Base-by-base conservation (phyloP, 306 rosid genomes). In the Vigna trinervia region DNA sequence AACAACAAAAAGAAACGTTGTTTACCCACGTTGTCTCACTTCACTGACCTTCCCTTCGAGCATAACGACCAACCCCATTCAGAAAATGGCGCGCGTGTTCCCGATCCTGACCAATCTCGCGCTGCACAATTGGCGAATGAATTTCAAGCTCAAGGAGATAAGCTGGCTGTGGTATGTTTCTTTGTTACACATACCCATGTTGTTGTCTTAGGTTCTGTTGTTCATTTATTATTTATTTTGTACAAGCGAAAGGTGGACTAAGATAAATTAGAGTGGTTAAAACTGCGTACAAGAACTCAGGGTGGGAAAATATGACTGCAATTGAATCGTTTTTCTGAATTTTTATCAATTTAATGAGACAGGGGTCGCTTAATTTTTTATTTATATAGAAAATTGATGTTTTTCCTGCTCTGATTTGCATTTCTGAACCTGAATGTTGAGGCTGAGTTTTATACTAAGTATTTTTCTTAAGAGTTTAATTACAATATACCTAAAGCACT, bases 141-240 rank as follows among this genome's bases (percentile, higher is more conserved):
- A 32, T 87, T 87, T 71, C 89, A 80, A 78, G 76, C 86, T 38
- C 87, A 80, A 65, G 90, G 90, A 51, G 85, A 87, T 58, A 80
- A 77, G 7, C 87, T 87, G 22, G 88, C 88, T 19, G 36, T 60
- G 88, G 87, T 85, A 78, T 48, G 11, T 60, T 3, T 38, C 20
- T 12, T 1, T 28, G 0, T 57, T 52, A 32, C 38, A 61, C 23
- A 7, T 61, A 61, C 67, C 46, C 12, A 8, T 7, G 13, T n/a
- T 38, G 5, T 22, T 72, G 1, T 59, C 4, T 13, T 41, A 4
- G 69, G 28, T 15, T 8, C 22, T 13, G 1, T 14, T 41, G 2
- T 43, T 48, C 9, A 1, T 56, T 54, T 56, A 3, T 11, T 43
- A 1, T 56, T 54, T 43, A 3, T n/a, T 43, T 58, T 73, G 7